Conservation (phyloP, 2,329 filamentous ascomycete species). For the Diaporthe citri region DNA sequence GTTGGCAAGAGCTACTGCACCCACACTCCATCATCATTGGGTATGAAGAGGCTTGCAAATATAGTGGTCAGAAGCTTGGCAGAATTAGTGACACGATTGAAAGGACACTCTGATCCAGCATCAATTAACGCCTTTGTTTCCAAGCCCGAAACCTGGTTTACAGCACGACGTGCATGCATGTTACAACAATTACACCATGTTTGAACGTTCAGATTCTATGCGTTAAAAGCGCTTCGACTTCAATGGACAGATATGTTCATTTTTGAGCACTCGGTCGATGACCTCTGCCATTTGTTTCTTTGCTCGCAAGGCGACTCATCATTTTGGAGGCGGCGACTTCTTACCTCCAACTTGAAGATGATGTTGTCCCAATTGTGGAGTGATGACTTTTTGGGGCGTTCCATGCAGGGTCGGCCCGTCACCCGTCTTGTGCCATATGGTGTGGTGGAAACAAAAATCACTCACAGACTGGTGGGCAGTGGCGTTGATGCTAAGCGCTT, state of each 20-base stretch:
- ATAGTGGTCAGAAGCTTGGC: not conserved
- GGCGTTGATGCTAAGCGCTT: slow-evolving; percentile 9
- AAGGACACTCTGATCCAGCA: not conserved
- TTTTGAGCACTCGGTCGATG: not conserved
- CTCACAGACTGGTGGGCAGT: not conserved
- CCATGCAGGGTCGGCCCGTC: not conserved
- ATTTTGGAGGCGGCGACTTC: no score
- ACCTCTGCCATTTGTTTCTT: not conserved
- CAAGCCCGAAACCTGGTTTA: not conserved
- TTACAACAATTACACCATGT: not conserved
- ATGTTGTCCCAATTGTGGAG: not conserved
- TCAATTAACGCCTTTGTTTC: not conserved
- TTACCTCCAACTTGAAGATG: no score
- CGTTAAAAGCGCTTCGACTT: no score
- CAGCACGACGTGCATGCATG: no score
- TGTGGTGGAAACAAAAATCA: not conserved
- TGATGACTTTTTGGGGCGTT: not conserved
- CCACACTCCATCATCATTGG: not conserved
- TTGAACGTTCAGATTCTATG: not conserved
- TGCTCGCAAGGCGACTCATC: no score
- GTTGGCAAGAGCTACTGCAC: not conserved
- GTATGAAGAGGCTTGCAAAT: not conserved
- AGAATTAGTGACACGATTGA: not conserved
- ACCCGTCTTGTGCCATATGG: not conserved
- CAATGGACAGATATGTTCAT: no score